phyloP scores from a whole-genome alignment of 1,284 basidiomycete genomes.

The Apiotrichum mycotoxinovorans region DNA sequence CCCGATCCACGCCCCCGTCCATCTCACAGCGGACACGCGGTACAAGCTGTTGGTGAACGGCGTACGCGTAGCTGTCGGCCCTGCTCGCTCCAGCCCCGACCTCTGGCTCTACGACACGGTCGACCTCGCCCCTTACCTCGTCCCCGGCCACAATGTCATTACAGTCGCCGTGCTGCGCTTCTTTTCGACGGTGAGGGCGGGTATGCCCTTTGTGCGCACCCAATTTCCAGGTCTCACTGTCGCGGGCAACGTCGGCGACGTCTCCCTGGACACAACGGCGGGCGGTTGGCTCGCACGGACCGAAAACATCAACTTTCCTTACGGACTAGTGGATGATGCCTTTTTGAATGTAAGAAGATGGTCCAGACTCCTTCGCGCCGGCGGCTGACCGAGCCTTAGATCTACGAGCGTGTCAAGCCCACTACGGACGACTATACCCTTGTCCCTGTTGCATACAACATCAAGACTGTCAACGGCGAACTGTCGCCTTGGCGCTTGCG shows the following conservation, averaged over 20 bases:
- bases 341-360: constrained; percentile 27
- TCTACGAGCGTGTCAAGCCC: constrained; percentile 23
- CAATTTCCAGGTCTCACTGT: constrained; percentile 26
- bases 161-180: constrained; percentile 26
- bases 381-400: too few relatives aligned
- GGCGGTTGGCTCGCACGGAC: constrained; percentile 19
- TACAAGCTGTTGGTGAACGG: constrained; percentile 35
- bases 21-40: constrained; percentile 31
- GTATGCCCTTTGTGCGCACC: constrained; percentile 28
- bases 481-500: constrained; percentile 24
- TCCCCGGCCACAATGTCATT: constrained; percentile 19
- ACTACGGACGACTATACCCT: neutral
- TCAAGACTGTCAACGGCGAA: constrained; percentile 28
- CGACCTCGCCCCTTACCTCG: constrained; percentile 24
- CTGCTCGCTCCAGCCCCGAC: constrained; percentile 15
- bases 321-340: constrained; percentile 25
- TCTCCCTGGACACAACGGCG: constrained; percentile 7
- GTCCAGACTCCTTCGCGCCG: constrained; percentile 1
- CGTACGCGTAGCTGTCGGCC: constrained; percentile 25
- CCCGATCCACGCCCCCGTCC: constrained; percentile 8
- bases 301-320: constrained; percentile 21
- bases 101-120: constrained; percentile 32
- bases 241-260: constrained; percentile 15
- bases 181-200: constrained; percentile 22
- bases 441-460: constrained; percentile 10